These are phyloP conservation scores for Plasmopara viticola DNA, from an alignment of 352 stramenopile genomes.

Conservation along the genomic window DNA sequence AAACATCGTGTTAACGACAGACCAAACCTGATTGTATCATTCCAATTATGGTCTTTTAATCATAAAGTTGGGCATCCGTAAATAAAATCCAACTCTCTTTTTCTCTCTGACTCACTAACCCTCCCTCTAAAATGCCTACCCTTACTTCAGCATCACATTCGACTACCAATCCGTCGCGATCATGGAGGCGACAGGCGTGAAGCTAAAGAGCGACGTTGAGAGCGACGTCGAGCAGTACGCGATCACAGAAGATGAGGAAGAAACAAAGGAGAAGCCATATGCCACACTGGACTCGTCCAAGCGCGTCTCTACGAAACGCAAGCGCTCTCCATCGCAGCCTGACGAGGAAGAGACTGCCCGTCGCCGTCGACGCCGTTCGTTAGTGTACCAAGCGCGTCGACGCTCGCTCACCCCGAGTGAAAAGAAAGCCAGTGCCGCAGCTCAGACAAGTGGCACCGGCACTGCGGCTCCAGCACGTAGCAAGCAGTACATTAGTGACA, in stretches of 20 bases:
- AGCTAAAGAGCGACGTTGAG: constrained; percentile 27
- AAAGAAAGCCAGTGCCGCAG: constrained; percentile 8
- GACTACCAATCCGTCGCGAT: too few species aligned
- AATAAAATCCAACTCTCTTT: too few species aligned
- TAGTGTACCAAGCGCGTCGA: constrained; percentile 66
- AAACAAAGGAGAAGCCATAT: constrained; percentile 14
- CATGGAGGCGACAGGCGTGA: constrained; percentile 19
- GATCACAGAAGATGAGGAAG: constrained; percentile 25
- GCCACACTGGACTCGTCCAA: constrained; percentile 9
- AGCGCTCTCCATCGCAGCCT: constrained; percentile 39
- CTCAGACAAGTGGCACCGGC: not conserved
- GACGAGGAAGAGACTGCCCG: constrained; percentile 68
- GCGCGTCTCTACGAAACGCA: constrained; percentile 44
- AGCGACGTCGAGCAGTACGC: constrained; percentile 25
- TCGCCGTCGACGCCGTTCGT: constrained; percentile 52
- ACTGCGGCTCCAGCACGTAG: constrained; percentile 19
- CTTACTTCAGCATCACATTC: too few species aligned
- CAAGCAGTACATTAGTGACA: constrained; percentile 84
- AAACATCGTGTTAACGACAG: too few species aligned
- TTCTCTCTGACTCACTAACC: too few species aligned
- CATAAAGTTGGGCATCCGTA: too few species aligned
- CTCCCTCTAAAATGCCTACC: too few species aligned
- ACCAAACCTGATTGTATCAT: too few species aligned
- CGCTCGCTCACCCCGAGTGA: constrained; percentile 58
- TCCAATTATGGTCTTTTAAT: too few species aligned